These are phyloP conservation scores for Zygosaccharomyces bailii DNA, from an alignment of 805 yeast species.

Conservation along the genomic window DNA sequence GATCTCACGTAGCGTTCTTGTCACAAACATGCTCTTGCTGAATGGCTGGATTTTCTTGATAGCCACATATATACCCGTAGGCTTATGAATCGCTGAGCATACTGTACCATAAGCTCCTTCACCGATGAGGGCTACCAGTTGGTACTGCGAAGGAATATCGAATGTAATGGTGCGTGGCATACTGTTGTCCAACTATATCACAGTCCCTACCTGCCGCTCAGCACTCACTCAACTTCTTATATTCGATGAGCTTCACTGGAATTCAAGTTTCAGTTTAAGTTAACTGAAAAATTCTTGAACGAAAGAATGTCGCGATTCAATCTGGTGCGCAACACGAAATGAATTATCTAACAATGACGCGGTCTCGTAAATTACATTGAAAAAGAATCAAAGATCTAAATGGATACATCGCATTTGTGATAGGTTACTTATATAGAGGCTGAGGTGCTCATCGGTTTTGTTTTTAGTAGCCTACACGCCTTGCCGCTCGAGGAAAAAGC, in stretches of 20 bases:
- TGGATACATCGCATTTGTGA: neutral
- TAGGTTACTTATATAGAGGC: neutral
- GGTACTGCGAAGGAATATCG: slow-evolving; percentile 61
- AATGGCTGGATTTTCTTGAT: slow-evolving; percentile 76
- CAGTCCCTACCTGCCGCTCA: neutral
- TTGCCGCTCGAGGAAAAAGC: neutral
- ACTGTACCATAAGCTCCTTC: slow-evolving; percentile 85
- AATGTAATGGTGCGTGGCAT: slow-evolving; percentile 52
- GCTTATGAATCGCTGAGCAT: slow-evolving; percentile 61
- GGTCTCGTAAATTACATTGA: neutral
- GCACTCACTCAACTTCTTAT: slow-evolving; percentile 7
- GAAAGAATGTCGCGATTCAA: neutral
- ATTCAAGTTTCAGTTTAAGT: neutral
- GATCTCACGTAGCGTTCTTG: slow-evolving; percentile 69
- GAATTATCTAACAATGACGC: neutral
- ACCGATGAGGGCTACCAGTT: slow-evolving; percentile 59
- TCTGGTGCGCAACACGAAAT: neutral
- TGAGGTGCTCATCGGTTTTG: neutral
- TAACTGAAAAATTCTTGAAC: slow-evolving; percentile 3
- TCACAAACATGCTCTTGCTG: slow-evolving; percentile 58
- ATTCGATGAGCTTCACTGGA: neutral
- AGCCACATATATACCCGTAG: slow-evolving; percentile 63
- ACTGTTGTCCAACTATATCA: neutral
- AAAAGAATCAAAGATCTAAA: neutral
- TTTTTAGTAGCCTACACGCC: neutral